Base-by-base conservation (phyloP, 768 basidiomycete genomes). In the Russula lepida region DNA sequence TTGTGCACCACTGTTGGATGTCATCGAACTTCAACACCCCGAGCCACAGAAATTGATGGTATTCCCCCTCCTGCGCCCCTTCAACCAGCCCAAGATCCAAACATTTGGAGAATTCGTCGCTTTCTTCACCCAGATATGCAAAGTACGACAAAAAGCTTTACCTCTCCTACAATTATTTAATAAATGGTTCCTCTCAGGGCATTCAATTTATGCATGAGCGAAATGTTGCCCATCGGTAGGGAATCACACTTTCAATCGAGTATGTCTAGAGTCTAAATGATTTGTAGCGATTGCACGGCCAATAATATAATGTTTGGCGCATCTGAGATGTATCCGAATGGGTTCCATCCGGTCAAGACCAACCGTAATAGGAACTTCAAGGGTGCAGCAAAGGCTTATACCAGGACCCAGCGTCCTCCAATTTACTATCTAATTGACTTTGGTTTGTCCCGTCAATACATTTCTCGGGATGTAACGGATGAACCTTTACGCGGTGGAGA, bases 401-500 rank as follows among this genome's bases (percentile, higher is more conserved):
- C 53, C 6, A 64, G 72, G 28, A 74, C 71, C 0, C 49, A 60
- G 21, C 61, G 66, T 1, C 72, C 73, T 1, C 37, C 66, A 3
- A 63, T 59, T 47, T 74, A 73, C 56, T 69, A 67, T 41, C 57
- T 67, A 46, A 68, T 68, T 39, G 72, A 73, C 64, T 68, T 69
- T 48, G 72, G 71, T 23, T 21, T 70, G 7, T 70, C 71, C 6
- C 64, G 63, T 27, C 60, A 49, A 5, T 72, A 72, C 35, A 19
- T n/a, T 3, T 71, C 74, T 0, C 54, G 67, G 0, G 66, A 73
- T 8, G 60, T 76, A 0, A 64, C 52, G 1, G 74, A 71, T 32
- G 46, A 61, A 3, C 70, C 74, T 0, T 69, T 77, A 2, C 63
- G 65, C 7, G 81, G 78, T 0, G 78, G 74, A 5, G 80, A 83